A percentile compares a stretch with the other conserved stretches of the same genome.
Conservation (phyloP, 2,329 filamentous ascomycete species). For the Phialophora macrospora region DNA sequence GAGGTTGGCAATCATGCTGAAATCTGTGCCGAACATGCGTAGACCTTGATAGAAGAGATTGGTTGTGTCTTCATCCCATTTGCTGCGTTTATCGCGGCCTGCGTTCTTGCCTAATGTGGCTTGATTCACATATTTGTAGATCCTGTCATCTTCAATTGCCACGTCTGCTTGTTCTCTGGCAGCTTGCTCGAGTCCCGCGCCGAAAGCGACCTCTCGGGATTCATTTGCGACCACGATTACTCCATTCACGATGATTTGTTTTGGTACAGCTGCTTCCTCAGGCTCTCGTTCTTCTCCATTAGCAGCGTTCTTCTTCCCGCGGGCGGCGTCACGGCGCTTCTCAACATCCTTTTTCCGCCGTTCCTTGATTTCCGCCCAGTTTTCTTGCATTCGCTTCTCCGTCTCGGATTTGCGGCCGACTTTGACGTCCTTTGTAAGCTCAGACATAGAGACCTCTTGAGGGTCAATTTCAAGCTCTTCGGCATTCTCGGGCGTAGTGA, state of each 20-base stretch:
- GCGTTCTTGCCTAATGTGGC: conserved; percentile 56
- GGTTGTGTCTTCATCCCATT: conserved; percentile 64
- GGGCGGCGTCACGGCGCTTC: conserved; percentile 41
- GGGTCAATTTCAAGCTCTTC: conserved; percentile 59
- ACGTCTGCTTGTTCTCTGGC: conserved; percentile 53
- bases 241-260: conserved; percentile 62
- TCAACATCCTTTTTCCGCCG: conserved; percentile 48
- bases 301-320: conserved; percentile 23
- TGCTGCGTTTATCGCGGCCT: conserved; percentile 51
- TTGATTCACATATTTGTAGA: conserved; percentile 54
- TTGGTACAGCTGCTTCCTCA: conserved; percentile 46
- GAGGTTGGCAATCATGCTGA: conserved; percentile 64
- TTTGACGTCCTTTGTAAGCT: conserved; percentile 59
- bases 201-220: conserved; percentile 61
- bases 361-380: conserved; percentile 59
- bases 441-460: conserved; percentile 61
- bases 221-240: conserved; percentile 60
- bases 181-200: conserved; percentile 54
- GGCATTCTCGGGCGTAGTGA: conserved; percentile 50
- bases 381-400: conserved; percentile 64
- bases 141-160: conserved; percentile 50
- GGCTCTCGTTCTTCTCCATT: conserved; percentile 29
- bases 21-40: conserved; percentile 68
- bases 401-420: conserved; percentile 61
- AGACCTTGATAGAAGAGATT: conserved; percentile 67